Evolutionary conservation across 768 basidiomycete species (phyloP).

Genomic region (Macrocybe gigantea): DNA sequence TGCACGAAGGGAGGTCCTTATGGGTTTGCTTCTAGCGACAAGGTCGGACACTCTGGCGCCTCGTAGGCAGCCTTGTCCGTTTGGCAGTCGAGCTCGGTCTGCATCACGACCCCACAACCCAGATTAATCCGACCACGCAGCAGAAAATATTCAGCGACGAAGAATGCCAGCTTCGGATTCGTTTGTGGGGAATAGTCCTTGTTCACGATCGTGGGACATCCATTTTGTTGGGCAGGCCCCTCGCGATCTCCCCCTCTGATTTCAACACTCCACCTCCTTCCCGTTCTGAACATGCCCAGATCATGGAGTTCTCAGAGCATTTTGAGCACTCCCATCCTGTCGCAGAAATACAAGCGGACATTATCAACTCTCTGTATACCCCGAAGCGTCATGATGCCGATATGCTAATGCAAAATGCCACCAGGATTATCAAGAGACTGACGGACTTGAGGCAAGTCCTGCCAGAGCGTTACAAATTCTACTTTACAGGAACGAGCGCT

Average conservation of each 20-base stretch:
- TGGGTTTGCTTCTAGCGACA: constrained; percentile 49
- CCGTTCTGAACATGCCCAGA: constrained; percentile 33
- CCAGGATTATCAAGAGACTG: constrained; percentile 75
- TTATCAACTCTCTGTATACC: constrained; percentile 80
- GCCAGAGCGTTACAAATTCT: constrained; percentile 66
- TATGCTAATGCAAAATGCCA: constrained; percentile 69
- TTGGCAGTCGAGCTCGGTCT: constrained; percentile 79
- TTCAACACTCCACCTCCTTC: constrained; percentile 73
- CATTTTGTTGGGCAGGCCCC: constrained; percentile 79
- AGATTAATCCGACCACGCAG: constrained; percentile 37
- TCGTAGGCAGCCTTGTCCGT: constrained; percentile 80
- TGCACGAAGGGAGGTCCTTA: neutral
- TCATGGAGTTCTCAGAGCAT: constrained; percentile 66
- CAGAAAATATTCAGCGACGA: constrained; percentile 58
- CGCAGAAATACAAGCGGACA: constrained; percentile 83
- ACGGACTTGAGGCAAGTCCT: constrained; percentile 61
- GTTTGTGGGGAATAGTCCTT: constrained; percentile 81
- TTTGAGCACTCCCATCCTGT: constrained; percentile 72
- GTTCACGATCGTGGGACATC: constrained; percentile 87
- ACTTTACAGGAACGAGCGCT: constrained; percentile 74
- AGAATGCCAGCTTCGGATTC: constrained; percentile 73
- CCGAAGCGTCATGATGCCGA: constrained; percentile 69
- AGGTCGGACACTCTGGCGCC: constrained; percentile 85
- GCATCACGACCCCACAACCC: constrained; percentile 77
- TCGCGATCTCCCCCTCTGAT: constrained; percentile 79